These are phyloP conservation scores for Mentha longifolia DNA, from an alignment of 257 asterid species.

Conservation along the genomic window DNA sequence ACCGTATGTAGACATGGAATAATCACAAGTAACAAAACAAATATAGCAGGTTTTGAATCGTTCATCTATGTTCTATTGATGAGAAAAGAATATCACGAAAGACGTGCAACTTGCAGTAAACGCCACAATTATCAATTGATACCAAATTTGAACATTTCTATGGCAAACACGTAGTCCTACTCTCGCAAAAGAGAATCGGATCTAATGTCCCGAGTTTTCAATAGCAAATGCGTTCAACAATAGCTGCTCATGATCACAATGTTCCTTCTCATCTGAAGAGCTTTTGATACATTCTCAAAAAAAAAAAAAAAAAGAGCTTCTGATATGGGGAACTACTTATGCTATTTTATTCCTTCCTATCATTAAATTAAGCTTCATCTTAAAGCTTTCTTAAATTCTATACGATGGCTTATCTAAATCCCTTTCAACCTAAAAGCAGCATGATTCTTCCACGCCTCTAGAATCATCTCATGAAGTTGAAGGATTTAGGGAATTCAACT, in stretches of 20 bases:
- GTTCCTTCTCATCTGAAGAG: conserved; percentile 44
- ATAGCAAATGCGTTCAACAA: conserved; percentile 18
- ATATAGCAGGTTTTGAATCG: conserved; percentile 1
- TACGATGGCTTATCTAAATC: conserved; percentile 31
- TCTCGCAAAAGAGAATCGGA: conserved; percentile 22
- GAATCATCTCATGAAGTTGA: background rate
- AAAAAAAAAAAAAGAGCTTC: too few species aligned
- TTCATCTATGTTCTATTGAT: conserved; percentile 22
- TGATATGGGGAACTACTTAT: conserved; percentile 48
- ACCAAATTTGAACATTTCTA: conserved; percentile 26
- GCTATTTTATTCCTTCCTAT: conserved; percentile 46
- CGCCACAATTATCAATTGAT: conserved; percentile 25
- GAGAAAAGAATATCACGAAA: conserved; percentile 31
- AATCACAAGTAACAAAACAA: conserved; percentile 16
- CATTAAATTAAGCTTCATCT: conserved; percentile 45
- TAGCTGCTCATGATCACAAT: conserved; percentile 30
- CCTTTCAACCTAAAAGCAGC: conserved; percentile 32
- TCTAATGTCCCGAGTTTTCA: conserved; percentile 20
- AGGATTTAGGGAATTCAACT: conserved; percentile 15
- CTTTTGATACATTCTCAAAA: conserved; percentile 29
- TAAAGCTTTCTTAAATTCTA: conserved; percentile 49
- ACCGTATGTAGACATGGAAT: conserved; percentile 11
- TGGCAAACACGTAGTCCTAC: conserved; percentile 32
- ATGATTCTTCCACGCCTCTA: conserved; percentile 28
- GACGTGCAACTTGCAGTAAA: conserved; percentile 9